Percentiles rank a stretch among this genome's conserved stretches.
These are phyloP conservation scores for Asterophora parasitica DNA, from an alignment of 768 basidiomycete genomes.

Conservation along the genomic window DNA sequence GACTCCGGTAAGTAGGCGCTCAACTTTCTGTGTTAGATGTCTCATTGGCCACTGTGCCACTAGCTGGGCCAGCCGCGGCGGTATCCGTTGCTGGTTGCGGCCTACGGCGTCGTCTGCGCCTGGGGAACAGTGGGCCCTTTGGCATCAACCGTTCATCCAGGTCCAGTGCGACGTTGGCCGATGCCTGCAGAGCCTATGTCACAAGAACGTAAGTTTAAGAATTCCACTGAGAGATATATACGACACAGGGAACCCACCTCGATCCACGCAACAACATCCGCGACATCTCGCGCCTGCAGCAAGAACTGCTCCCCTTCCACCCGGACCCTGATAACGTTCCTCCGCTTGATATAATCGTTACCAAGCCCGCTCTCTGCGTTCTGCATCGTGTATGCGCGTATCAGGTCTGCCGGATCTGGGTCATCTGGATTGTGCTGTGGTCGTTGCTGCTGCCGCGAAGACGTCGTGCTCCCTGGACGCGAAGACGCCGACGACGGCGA, in stretches of 20 bases:
- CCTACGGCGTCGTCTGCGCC: constrained; percentile 11
- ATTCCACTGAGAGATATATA: constrained; percentile 5
- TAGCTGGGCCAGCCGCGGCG: constrained; percentile 16
- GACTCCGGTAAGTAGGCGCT: too few species aligned
- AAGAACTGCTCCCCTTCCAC: constrained; percentile 97
- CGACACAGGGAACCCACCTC: constrained; percentile 61
- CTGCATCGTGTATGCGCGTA: constrained; percentile 78
- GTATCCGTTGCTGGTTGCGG: neutral
- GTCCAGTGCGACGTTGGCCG: constrained; percentile 88
- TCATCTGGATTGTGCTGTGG: neutral
- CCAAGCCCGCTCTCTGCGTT: constrained; percentile 91
- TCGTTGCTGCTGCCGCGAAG: neutral
- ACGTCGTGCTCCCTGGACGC: neutral
- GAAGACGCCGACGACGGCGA: constrained; percentile 9
- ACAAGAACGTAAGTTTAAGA: constrained; percentile 3
- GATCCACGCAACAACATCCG: constrained; percentile 91
- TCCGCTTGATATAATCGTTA: constrained; percentile 90
- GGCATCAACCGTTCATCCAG: constrained; percentile 92
- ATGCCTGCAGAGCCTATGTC: constrained; percentile 78
- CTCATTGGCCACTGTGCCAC: neutral
- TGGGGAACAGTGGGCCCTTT: constrained; percentile 77
- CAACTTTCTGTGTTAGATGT: neutral
- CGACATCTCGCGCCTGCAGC: constrained; percentile 79
- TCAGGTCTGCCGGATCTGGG: constrained; percentile 48
- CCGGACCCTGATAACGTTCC: constrained; percentile 88